Evolutionary conservation across 352 stramenopile genomes (phyloP).

Genomic region (Pythium sp.): DNA sequence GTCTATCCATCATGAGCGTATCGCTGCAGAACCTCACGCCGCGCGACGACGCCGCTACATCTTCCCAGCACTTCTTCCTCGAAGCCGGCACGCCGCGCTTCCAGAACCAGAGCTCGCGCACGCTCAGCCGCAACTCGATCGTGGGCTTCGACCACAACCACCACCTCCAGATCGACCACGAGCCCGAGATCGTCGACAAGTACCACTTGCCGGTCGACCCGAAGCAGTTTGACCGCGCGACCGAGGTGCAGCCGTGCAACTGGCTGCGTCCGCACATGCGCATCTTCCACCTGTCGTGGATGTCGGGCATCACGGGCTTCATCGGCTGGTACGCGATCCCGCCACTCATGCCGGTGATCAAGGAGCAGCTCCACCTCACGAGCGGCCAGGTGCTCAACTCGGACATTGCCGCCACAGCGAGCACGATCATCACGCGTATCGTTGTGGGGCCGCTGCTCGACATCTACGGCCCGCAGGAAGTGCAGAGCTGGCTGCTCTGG

Average conservation of each 20-base stretch:
- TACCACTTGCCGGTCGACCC: constrained; percentile 56
- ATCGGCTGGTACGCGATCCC: constrained; percentile 95
- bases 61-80: constrained; percentile 1
- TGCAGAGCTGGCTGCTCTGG: constrained; percentile 82
- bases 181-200: constrained; percentile 16
- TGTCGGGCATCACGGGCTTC: constrained; percentile 92
- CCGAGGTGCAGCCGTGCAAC: constrained; percentile 72
- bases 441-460: constrained; percentile 92
- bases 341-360: constrained; percentile 91
- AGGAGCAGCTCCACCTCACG: constrained; percentile 77
- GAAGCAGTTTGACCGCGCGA: constrained; percentile 65
- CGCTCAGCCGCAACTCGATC: background rate
- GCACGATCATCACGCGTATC: constrained; percentile 92
- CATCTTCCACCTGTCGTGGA: constrained; percentile 91
- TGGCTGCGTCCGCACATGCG: constrained; percentile 92
- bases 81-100: constrained; percentile 2
- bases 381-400: constrained; percentile 89
- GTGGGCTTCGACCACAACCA: background rate
- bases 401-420: constrained; percentile 89
- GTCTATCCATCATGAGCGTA: background rate
- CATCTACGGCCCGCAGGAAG: constrained; percentile 84
- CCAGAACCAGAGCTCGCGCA: constrained; percentile 1
- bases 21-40: constrained; percentile 9
- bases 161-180: constrained; percentile 13
- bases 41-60: background rate